Conservation (phyloP, 768 basidiomycete genomes). For the Candolleomyces eurysporus region DNA sequence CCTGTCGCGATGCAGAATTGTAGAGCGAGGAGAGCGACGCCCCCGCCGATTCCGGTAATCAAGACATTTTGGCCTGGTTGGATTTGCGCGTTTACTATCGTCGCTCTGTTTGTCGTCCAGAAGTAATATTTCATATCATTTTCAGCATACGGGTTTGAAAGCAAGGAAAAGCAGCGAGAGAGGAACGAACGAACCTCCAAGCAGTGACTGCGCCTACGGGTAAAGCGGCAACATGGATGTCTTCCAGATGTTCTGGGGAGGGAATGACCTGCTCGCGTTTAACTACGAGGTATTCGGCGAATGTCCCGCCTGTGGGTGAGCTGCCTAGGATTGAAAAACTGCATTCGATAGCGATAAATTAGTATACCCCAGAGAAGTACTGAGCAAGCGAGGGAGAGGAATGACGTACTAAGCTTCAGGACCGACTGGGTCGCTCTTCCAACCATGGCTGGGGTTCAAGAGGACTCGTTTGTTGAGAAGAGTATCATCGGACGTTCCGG, state of each 20-base stretch:
- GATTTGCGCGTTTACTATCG: conserved; percentile 57
- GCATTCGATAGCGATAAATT: background rate
- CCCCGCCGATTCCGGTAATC: conserved; percentile 82
- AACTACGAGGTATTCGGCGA: conserved; percentile 73
- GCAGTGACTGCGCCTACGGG: conserved; percentile 78
- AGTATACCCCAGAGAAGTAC: background rate
- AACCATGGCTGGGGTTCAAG: conserved; percentile 74
- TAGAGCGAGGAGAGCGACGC: conserved; percentile 74
- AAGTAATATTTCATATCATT: background rate
- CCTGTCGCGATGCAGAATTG: conserved; percentile 76
- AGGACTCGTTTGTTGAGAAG: conserved; percentile 68
- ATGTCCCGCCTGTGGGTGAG: conserved; percentile 59
- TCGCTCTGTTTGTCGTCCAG: background rate
- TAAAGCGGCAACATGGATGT: conserved; percentile 72
- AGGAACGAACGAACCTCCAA: conserved; percentile 58
- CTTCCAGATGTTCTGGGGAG: conserved; percentile 65
- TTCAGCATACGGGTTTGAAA: too few relatives aligned
- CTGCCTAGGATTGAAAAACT: conserved; percentile 74
- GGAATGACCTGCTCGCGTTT: conserved; percentile 64
- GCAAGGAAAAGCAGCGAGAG: background rate
- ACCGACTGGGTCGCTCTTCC: conserved; percentile 60
- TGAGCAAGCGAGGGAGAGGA: too few relatives aligned
- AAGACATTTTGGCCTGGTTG: conserved; percentile 67
- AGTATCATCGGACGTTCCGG: conserved; percentile 49
- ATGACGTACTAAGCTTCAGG: conserved; percentile 62